phyloP scores from a whole-genome alignment of 129 eudicot species.

The Chrysanthemum makinoi region DNA sequence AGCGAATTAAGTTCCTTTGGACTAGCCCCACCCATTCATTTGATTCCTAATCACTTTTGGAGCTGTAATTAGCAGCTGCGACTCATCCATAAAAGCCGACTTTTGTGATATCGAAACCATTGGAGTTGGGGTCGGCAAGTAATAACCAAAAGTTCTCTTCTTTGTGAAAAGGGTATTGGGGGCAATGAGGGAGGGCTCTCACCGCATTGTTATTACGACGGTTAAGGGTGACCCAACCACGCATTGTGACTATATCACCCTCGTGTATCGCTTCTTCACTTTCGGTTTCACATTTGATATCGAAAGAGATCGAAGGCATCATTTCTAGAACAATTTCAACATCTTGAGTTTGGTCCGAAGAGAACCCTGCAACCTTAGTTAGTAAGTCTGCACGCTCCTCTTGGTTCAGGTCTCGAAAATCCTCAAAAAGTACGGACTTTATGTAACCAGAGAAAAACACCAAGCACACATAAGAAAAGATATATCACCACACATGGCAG shows the following conservation, averaged over 20 bases:
- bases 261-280: slow-evolving; percentile 98
- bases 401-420: slow-evolving; percentile 67
- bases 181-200: slow-evolving; percentile 82
- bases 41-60: slow-evolving; percentile 76
- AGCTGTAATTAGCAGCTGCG: slow-evolving; percentile 79
- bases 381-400: slow-evolving; percentile 76
- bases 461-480: background rate
- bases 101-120: slow-evolving; percentile 80
- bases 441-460: slow-evolving; percentile 31
- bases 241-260: slow-evolving; percentile 83
- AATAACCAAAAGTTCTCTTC: slow-evolving; percentile 87
- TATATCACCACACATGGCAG: too few species aligned
- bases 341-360: slow-evolving; percentile 60
- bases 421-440: slow-evolving; percentile 78
- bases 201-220: slow-evolving; percentile 60
- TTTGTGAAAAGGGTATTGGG: slow-evolving; percentile 75
- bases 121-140: slow-evolving; percentile 68
- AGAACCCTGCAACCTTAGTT: slow-evolving; percentile 59
- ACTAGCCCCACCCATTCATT: slow-evolving; percentile 77
- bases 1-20: slow-evolving; percentile 60
- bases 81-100: slow-evolving; percentile 86
- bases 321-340: slow-evolving; percentile 78
- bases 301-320: slow-evolving; percentile 76
- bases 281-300: slow-evolving; percentile 81
- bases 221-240: slow-evolving; percentile 82